phyloP scores from a whole-genome alignment of 345 rosid genomes.

The Diplotaxis tenuifolia region DNA sequence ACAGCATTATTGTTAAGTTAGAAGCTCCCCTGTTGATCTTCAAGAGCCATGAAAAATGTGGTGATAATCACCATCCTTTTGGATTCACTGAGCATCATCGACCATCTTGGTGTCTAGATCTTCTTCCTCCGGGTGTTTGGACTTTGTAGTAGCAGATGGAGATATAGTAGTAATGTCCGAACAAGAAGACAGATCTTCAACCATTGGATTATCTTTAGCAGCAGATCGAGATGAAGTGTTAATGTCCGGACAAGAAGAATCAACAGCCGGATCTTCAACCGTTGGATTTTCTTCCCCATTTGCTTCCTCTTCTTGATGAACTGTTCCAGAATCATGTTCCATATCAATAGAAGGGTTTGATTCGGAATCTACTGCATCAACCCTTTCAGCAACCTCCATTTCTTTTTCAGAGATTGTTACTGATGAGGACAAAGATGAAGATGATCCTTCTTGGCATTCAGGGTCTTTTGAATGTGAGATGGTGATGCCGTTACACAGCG shows the following conservation, averaged over 20 bases:
- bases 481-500: constrained; percentile 24
- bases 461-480: constrained; percentile 35
- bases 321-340: constrained; percentile 6
- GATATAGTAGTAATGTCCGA: constrained; percentile 10
- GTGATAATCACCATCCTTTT: not conserved
- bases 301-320: constrained; percentile 13
- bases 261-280: constrained; percentile 7
- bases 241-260: not conserved
- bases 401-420: constrained; percentile 12
- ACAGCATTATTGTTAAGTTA: constrained; percentile 30
- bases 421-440: not conserved
- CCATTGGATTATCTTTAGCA: not conserved
- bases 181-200: constrained; percentile 13
- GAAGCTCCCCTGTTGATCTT: constrained; percentile 22
- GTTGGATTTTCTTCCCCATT: constrained; percentile 7
- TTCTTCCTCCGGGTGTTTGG: constrained; percentile 8
- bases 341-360: constrained; percentile 22
- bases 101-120: constrained; percentile 18
- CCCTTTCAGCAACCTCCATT: constrained; percentile 10
- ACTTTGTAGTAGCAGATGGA: constrained; percentile 9
- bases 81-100: constrained; percentile 10
- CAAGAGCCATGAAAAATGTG: constrained; percentile 31
- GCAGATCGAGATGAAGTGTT: constrained; percentile 17
- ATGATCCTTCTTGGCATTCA: constrained; percentile 23
- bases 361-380: constrained; percentile 26